Evolutionary conservation across 2,329 filamentous ascomycete species (phyloP).

Genomic region (Pleomassaria siparia): DNA sequence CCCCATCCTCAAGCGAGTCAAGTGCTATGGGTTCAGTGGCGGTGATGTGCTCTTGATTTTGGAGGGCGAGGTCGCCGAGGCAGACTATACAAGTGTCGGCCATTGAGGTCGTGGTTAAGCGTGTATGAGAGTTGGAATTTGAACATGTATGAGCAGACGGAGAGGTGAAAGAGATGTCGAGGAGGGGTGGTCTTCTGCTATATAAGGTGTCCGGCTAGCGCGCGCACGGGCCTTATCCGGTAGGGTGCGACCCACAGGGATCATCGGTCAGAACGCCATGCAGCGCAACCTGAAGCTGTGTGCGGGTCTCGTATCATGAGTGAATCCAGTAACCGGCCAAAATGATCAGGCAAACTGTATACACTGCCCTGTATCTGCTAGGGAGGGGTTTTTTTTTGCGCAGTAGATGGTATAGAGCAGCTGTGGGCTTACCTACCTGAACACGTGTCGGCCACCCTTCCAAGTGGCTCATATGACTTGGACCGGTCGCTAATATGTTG

Average conservation of each 20-base stretch:
- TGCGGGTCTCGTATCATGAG: conserved; percentile 12
- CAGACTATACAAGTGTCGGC: conserved; percentile 72
- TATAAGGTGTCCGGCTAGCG: background rate
- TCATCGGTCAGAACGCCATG: conserved; percentile 14
- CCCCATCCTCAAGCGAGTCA: conserved; percentile 28
- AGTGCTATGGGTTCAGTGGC: conserved; percentile 28
- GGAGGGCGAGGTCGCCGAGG: conserved; percentile 67
- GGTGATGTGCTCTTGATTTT: conserved; percentile 49
- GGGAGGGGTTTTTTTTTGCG: too few species aligned
- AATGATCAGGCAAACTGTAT: too few species aligned
- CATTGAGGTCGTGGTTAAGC: conserved; percentile 47
- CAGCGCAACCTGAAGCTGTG: conserved; percentile 14
- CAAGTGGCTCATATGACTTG: conserved; percentile 32
- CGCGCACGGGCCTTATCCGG: background rate
- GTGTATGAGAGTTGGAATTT: conserved; percentile 21
- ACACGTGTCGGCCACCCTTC: conserved; percentile 34
- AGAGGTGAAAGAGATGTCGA: conserved; percentile 29
- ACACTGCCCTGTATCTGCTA: too few species aligned
- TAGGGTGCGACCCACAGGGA: conserved; percentile 4
- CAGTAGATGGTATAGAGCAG: background rate
- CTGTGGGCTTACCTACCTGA: conserved; percentile 23
- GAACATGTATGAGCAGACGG: conserved; percentile 40
- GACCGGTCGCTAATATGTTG: conserved; percentile 21
- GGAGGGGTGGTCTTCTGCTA: conserved; percentile 25
- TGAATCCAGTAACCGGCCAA: background rate